Percentiles rank a stretch among this genome's conserved stretches.
phyloP scores from a whole-genome alignment of 495 filamentous ascomycete genomes.

The Cenococcum geophilum region DNA sequence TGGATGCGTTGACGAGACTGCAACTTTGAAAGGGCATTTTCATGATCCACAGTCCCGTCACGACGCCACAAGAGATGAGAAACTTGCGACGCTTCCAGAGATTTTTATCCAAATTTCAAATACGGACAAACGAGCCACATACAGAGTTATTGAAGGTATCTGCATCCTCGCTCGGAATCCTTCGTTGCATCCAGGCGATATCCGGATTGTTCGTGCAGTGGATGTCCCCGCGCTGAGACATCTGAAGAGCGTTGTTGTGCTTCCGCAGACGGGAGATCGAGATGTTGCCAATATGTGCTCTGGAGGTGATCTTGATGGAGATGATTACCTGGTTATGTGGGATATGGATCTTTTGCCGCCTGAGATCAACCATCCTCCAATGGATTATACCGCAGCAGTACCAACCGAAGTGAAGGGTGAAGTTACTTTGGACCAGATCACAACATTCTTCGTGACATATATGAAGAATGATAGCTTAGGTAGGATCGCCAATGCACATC shows the following conservation, averaged over 20 bases:
- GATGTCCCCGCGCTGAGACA: slow-evolving; percentile 66
- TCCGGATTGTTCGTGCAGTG: slow-evolving; percentile 81
- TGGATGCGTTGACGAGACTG: slow-evolving; percentile 84
- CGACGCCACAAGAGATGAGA: slow-evolving; percentile 22
- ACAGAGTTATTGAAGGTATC: slow-evolving; percentile 64
- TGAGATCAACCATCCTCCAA: slow-evolving; percentile 64
- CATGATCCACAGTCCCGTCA: slow-evolving; percentile 26
- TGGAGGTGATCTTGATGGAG: slow-evolving; percentile 91
- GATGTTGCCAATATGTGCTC: slow-evolving; percentile 91
- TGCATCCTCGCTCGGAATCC: slow-evolving; percentile 89
- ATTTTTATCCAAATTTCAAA: slow-evolving; percentile 79
- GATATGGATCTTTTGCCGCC: slow-evolving; percentile 66
- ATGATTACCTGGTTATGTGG: slow-evolving; percentile 95
- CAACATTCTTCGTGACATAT: slow-evolving; percentile 79
- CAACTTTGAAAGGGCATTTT: slow-evolving; percentile 63
- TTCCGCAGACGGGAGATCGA: slow-evolving; percentile 77
- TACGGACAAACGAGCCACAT: slow-evolving; percentile 44
- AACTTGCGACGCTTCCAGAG: slow-evolving; percentile 57
- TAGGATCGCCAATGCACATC: slow-evolving; percentile 74
- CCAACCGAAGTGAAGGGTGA: slow-evolving; percentile 47
- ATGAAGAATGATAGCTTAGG: slow-evolving; percentile 87
- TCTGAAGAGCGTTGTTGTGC: slow-evolving; percentile 76
- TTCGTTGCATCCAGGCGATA: slow-evolving; percentile 88
- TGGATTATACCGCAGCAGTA: slow-evolving; percentile 58
- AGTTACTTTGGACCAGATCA: slow-evolving; percentile 64